Base-by-base conservation (phyloP, 306 rosid genomes). In the Sesbania bispinosa region DNA sequence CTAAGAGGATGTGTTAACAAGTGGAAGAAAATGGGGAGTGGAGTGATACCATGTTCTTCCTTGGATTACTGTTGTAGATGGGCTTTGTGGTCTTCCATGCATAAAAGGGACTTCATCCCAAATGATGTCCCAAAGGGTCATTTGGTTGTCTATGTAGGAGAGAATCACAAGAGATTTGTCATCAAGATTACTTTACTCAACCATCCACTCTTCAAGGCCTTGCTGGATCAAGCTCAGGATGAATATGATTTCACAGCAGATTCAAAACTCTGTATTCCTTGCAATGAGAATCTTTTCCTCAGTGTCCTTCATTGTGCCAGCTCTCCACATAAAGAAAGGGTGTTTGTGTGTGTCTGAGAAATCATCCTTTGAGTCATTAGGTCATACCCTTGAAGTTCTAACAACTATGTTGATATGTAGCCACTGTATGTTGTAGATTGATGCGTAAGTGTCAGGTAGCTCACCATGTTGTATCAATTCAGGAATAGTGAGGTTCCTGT, bases 81-180 rank as follows among this genome's bases (percentile, higher is more conserved):
- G 91, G 71, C 77, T 43, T 16, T 81, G 50, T 77, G 96, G 89
- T 69, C 74, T 47, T 55, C 33, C 62, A 70, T 71, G 72, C 81
- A 80, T 16, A 85, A 87, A 54, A 69, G 80, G 1, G 58, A 77
- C 21, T 81, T 74, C 2, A 89, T 90, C 38, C 99, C 99, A 1
- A 86, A 80, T 50, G 99, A 94, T 66, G 99, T 94, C 39, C 99
- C 99, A 19, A 91, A 86, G 86, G 99, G 99, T 77, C 99, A 95
- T 80, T 81, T 89, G 72, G 97, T 89, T 29, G 95, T 91, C 0
- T 95, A 91, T 39, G 99, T 91, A 0, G 97, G 99, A 18, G 86
- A 91, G 52, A 82, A 89, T 13, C 66, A 52, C 69, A 89, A 87
- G 87, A 86, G 99, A 82, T 91, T 80, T 82, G 99, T 91, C 2